Evolutionary conservation across 2,329 filamentous ascomycete genomes (phyloP).

Genomic region (Lachnellula subtilissima): DNA sequence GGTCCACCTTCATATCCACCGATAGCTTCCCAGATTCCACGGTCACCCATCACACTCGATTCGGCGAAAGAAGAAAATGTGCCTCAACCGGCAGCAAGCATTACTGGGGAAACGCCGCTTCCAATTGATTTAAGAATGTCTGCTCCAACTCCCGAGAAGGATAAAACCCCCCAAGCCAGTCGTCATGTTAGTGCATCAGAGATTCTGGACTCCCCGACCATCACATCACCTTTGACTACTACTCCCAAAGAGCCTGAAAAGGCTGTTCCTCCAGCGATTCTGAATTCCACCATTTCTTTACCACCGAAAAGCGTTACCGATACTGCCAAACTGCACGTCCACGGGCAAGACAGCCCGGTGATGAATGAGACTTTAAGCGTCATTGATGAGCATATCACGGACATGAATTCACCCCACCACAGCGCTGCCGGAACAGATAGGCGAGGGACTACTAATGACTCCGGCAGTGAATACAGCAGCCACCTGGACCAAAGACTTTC

Average conservation of each 20-base stretch:
- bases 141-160: conserved; percentile 11
- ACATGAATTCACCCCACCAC: conserved; percentile 56
- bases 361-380: conserved; percentile 94
- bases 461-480: conserved; percentile 85
- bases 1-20: conserved; percentile 27
- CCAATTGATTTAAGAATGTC: conserved; percentile 11
- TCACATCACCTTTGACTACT: conserved; percentile 38
- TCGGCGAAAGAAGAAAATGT: conserved; percentile 5
- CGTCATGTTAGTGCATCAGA: conserved; percentile 23
- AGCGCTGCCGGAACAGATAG: conserved; percentile 43
- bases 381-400: conserved; percentile 94
- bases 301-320: conserved; percentile 36
- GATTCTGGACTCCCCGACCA: conserved; percentile 22
- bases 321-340: conserved; percentile 41
- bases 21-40: conserved; percentile 15
- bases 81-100: conserved; percentile 4
- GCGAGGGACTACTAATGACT: conserved; percentile 57
- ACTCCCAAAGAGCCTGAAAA: conserved; percentile 10
- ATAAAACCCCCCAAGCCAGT: conserved; percentile 28
- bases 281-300: conserved; percentile 32
- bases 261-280: conserved; percentile 9
- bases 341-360: conserved; percentile 64
- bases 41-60: conserved; percentile 10
- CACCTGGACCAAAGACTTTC: conserved; percentile 73
- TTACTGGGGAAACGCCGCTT: conserved; percentile 9